Conservation (phyloP, 176 grass and related monocot genomes). For the Puccinellia tenuiflora region DNA sequence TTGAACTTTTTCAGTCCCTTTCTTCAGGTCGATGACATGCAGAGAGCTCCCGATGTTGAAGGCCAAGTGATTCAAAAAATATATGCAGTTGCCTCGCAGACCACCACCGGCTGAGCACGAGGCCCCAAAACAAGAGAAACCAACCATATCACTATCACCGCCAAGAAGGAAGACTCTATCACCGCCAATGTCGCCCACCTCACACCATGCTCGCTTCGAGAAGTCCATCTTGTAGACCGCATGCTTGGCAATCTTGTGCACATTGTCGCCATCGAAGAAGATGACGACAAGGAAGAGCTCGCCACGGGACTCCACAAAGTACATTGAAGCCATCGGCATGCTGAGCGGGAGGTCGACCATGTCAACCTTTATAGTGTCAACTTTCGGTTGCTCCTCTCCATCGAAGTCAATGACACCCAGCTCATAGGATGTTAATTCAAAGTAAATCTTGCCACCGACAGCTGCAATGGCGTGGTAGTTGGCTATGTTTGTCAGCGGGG, state of each 20-base stretch:
- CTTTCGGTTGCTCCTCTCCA: neutral
- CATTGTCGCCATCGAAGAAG: neutral
- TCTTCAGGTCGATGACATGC: no score
- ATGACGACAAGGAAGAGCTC: neutral
- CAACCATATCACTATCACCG: no score
- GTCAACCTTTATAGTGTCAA: neutral
- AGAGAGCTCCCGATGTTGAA: no score
- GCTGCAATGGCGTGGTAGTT: neutral
- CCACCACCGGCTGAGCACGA: no score
- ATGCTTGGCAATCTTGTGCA: neutral
- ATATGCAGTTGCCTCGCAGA: no score
- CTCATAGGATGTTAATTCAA: neutral
- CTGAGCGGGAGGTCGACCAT: neutral
- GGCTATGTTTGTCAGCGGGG: neutral
- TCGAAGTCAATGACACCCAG: neutral
- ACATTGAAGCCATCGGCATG: neutral
- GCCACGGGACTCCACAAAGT: neutral
- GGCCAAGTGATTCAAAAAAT: no score
- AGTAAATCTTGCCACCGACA: neutral
- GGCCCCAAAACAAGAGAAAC: no score
- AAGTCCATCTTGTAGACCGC: neutral
- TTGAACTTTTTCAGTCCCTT: no score
- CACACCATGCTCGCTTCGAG: neutral
- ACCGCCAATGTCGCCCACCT: neutral
- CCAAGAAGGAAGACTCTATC: no score